phyloP scores from a whole-genome alignment of 495 filamentous ascomycete species.

The Antarctomyces pellizariae region DNA sequence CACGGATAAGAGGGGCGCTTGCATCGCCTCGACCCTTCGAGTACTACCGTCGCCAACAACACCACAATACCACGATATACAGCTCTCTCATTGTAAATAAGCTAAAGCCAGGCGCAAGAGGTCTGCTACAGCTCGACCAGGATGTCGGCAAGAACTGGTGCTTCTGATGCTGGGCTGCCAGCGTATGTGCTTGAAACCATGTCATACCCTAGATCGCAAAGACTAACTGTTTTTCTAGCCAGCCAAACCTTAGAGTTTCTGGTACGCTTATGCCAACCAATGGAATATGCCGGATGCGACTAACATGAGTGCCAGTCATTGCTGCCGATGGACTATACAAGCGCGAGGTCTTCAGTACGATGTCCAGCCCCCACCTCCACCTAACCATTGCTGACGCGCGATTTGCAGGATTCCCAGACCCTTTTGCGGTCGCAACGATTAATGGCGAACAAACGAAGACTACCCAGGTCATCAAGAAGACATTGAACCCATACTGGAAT shows the following conservation, averaged over 20 bases:
- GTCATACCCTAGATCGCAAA: no score
- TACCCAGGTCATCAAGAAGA: constrained; percentile 87
- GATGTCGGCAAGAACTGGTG: no score
- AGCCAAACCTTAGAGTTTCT: constrained; percentile 40
- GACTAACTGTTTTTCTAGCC: no score
- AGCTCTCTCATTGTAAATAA: no score
- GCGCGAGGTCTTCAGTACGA: constrained; percentile 91
- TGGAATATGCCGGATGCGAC: no score
- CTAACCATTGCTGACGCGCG: no score
- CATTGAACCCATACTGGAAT: constrained; percentile 97
- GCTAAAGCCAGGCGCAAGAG: no score
- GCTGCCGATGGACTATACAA: constrained; percentile 97
- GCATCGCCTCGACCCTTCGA: no score
- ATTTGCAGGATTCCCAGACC: constrained; percentile 70
- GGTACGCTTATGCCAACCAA: constrained; percentile 22
- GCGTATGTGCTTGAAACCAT: constrained; percentile 25
- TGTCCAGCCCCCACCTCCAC: constrained; percentile 7
- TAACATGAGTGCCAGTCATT: constrained; percentile 50
- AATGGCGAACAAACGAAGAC: constrained; percentile 93
- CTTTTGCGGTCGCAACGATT: constrained; percentile 91
- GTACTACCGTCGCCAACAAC: no score
- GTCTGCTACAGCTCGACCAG: no score
- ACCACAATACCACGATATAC: no score
- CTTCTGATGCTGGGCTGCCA: constrained; percentile 35
- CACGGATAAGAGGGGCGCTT: no score